Base-by-base conservation (phyloP, 2,329 filamentous ascomycete species). In the Plenodomus tracheiphilus region DNA sequence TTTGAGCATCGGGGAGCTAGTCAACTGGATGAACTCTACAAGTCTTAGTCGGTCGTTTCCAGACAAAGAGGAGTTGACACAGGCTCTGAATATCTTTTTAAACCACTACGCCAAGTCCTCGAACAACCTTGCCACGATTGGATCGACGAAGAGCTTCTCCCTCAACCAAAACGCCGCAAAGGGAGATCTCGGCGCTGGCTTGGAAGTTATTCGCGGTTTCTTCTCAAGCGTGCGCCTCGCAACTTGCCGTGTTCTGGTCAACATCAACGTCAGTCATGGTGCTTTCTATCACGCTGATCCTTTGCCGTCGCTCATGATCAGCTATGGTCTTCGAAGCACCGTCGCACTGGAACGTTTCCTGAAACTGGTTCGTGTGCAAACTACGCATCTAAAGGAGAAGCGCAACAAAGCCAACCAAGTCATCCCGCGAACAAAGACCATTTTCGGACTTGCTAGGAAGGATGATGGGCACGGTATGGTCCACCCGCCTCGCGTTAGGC, bases 161-260 rank as follows among this genome's bases (percentile, higher is more conserved):
- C 46, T 61, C 0, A 83, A 76, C 51, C 74, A 76, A 0, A 58
- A 76, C 5, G 39, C 54, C 7, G 41, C 25, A 3, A 48, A 10
- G 1, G 64, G 64, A 3, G 63, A 74, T 36, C 73, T 86, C 0
- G 76, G 75, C 6, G 72, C 68, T 10, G 81, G 81, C 1, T 70
- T 86, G 0, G 72, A 80, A 45, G 82, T 81, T 1, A 68, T 85
- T 10, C 76, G 83, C 32, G 84, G 84, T 0, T 86, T 81, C 66
- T 85, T 81, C 58, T 73, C 81, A 8, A 85, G 82, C 58, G 79
- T 83, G 38, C 80, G 84, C 4, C 73, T 79, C 8, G 80, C 81
- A 1, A 81, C 81, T 17, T 76, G 76, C 34, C 77, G 82, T 6
- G 71, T 86, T 13, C 62, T 87, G 1, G 66, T 86, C 19, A 87